Percentiles rank a stretch among this genome's conserved stretches.
These are phyloP conservation scores for Zasmidium citrigriseum DNA, from an alignment of 2,329 filamentous ascomycete genomes.

Conservation along the genomic window DNA sequence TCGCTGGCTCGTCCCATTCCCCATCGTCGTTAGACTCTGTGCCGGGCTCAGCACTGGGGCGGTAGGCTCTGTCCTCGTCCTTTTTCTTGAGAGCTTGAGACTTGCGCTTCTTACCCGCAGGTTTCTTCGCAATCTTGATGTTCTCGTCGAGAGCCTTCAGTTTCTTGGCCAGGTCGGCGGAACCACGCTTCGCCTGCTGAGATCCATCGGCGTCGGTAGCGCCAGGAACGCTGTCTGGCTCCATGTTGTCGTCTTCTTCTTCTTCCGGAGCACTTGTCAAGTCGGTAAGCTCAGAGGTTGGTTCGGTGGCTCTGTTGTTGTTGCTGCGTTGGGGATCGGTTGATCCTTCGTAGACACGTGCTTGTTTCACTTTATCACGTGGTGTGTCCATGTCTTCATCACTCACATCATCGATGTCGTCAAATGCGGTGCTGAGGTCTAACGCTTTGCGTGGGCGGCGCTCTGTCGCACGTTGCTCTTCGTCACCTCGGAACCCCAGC, in stretches of 20 bases:
- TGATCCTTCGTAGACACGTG: slow-evolving; percentile 17
- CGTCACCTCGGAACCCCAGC: slow-evolving; percentile 13
- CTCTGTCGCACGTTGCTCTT: slow-evolving; percentile 3
- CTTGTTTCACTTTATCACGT: slow-evolving; percentile 21
- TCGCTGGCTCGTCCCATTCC: slow-evolving; percentile 25
- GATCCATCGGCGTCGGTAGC: slow-evolving; percentile 1
- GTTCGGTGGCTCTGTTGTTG: background rate
- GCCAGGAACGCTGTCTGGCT: slow-evolving; percentile 6
- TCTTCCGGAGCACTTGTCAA: background rate
- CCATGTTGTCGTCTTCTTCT: slow-evolving; percentile 10
- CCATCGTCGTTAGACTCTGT: slow-evolving; percentile 26
- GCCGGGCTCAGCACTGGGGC: slow-evolving; percentile 4
- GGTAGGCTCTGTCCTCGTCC: slow-evolving; percentile 7
- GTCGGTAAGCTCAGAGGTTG: background rate
- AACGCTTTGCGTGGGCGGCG: slow-evolving; percentile 13
- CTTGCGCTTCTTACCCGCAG: background rate
- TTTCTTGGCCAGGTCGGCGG: slow-evolving; percentile 30
- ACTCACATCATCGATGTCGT: slow-evolving; percentile 22
- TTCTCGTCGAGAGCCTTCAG: slow-evolving; percentile 27
- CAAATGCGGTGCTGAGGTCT: slow-evolving; percentile 24
- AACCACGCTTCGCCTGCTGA: slow-evolving; percentile 9
- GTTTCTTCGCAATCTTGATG: slow-evolving; percentile 25
- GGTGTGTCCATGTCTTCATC: slow-evolving; percentile 20
- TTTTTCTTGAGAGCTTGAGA: slow-evolving; percentile 17
- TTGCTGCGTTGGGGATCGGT: background rate